Conservation (phyloP, 2,329 filamentous ascomycete genomes). For the Colletotrichum acutatum region DNA sequence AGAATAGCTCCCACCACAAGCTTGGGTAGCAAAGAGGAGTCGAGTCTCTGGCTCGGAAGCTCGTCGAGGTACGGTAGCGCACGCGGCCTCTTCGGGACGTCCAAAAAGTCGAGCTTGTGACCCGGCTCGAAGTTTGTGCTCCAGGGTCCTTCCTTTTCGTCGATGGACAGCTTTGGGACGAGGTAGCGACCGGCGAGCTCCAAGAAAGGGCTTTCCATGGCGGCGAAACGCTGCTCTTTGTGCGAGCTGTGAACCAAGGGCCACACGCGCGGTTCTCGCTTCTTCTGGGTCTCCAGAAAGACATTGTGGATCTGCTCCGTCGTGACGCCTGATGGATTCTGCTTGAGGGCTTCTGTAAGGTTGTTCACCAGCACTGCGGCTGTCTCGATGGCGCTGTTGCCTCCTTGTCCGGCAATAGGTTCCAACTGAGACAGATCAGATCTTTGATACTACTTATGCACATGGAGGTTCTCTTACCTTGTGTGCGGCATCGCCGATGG, state of each 20-base stretch:
- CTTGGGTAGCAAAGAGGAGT: not conserved
- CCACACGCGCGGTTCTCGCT: slow-evolving; percentile 33
- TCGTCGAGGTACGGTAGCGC: slow-evolving; percentile 36
- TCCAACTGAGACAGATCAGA: slow-evolving; percentile 36
- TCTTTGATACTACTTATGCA: not conserved
- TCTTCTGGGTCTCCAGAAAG: slow-evolving; percentile 36
- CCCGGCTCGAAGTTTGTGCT: not conserved
- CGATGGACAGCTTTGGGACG: not conserved
- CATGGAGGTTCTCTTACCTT: slow-evolving; percentile 40
- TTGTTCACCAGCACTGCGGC: slow-evolving; percentile 40
- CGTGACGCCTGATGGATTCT: slow-evolving; percentile 19
- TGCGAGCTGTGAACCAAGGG: slow-evolving; percentile 32
- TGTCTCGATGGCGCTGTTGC: slow-evolving; percentile 42
- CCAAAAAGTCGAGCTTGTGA: slow-evolving; percentile 15
- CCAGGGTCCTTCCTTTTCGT: slow-evolving; percentile 2
- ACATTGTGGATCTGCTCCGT: slow-evolving; percentile 33
- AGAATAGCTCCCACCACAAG: not conserved
- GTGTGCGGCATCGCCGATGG: slow-evolving; percentile 46
- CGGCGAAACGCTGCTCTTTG: slow-evolving; percentile 36
- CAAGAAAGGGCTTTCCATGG: slow-evolving; percentile 35
- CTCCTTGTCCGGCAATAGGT: slow-evolving; percentile 42
- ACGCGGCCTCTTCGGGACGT: slow-evolving; percentile 31
- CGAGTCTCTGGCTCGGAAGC: slow-evolving; percentile 13
- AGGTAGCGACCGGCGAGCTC: not conserved
- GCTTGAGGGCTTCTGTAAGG: slow-evolving; percentile 24